Evolutionary conservation across 1,139 yeast genomes (phyloP).

Genomic region (Pichia norvegensis): DNA sequence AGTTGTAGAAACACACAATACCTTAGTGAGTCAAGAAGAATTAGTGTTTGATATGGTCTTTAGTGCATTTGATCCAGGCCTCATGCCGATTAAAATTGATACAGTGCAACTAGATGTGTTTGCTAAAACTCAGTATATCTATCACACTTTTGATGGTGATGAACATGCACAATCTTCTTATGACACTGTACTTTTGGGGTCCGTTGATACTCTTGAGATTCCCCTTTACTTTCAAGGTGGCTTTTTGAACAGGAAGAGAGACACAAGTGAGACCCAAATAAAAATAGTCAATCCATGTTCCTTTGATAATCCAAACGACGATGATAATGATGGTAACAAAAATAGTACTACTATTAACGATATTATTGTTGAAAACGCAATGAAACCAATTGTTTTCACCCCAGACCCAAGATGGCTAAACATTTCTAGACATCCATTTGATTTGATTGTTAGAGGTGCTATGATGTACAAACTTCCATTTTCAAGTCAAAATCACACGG

Average conservation of each 20-base stretch:
- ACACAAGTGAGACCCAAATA: constrained; percentile 55
- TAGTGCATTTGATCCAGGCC: constrained; percentile 83
- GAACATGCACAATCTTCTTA: constrained; percentile 18
- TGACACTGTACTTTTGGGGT: constrained; percentile 73
- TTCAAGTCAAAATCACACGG: constrained; percentile 44
- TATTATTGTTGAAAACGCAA: background rate
- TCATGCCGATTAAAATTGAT: constrained; percentile 56
- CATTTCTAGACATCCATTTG: constrained; percentile 77
- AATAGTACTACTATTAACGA: background rate
- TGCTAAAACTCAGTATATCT: constrained; percentile 63
- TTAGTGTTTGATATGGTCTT: constrained; percentile 70
- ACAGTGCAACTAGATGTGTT: constrained; percentile 77
- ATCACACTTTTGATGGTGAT: constrained; percentile 1
- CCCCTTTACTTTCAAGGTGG: constrained; percentile 75
- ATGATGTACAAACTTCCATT: constrained; percentile 72
- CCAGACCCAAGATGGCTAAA: constrained; percentile 59
- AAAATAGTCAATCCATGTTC: constrained; percentile 69
- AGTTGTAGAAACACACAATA: constrained; percentile 54
- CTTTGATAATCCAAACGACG: constrained; percentile 15
- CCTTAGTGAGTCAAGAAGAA: constrained; percentile 79
- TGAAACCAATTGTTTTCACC: constrained; percentile 1
- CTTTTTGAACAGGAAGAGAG: constrained; percentile 53
- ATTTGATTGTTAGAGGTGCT: constrained; percentile 75
- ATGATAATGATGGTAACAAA: constrained; percentile 13
- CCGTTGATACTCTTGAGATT: constrained; percentile 57